Conservation (phyloP, 2,329 filamentous ascomycete species). For the Arachnomyces sp. region DNA sequence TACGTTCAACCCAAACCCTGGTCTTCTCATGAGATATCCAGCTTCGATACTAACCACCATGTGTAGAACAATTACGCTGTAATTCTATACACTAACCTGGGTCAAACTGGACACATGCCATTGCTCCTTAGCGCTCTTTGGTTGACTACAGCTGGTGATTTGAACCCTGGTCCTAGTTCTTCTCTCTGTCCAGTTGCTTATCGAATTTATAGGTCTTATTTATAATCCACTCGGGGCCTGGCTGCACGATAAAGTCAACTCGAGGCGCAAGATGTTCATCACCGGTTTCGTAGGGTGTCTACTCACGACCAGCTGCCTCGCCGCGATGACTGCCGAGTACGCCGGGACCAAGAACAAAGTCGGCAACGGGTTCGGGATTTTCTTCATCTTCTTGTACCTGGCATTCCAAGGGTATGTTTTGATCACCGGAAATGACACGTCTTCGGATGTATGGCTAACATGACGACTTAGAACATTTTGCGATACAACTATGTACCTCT, state of each 20-base stretch:
- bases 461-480: slow-evolving; percentile 30
- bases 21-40: background rate
- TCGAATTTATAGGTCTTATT: slow-evolving; percentile 26
- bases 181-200: no score
- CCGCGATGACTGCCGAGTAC: slow-evolving; percentile 31
- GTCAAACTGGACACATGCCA: slow-evolving; percentile 35
- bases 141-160: slow-evolving; percentile 38
- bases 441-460: slow-evolving; percentile 7
- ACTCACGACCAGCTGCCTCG: slow-evolving; percentile 33
- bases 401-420: slow-evolving; percentile 38
- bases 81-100: slow-evolving; percentile 37
- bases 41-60: background rate
- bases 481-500: slow-evolving; percentile 42
- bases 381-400: slow-evolving; percentile 39
- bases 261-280: slow-evolving; percentile 35
- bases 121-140: slow-evolving; percentile 38
- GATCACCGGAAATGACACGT: background rate
- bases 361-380: slow-evolving; percentile 35
- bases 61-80: slow-evolving; percentile 41
- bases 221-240: slow-evolving; percentile 30
- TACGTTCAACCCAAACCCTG: slow-evolving; percentile 22
- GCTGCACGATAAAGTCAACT: slow-evolving; percentile 30
- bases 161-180: slow-evolving; percentile 13
- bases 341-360: slow-evolving; percentile 31
- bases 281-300: slow-evolving; percentile 35